Base-by-base conservation (phyloP, 2,329 filamentous ascomycete genomes). In the Monilinia laxa region DNA sequence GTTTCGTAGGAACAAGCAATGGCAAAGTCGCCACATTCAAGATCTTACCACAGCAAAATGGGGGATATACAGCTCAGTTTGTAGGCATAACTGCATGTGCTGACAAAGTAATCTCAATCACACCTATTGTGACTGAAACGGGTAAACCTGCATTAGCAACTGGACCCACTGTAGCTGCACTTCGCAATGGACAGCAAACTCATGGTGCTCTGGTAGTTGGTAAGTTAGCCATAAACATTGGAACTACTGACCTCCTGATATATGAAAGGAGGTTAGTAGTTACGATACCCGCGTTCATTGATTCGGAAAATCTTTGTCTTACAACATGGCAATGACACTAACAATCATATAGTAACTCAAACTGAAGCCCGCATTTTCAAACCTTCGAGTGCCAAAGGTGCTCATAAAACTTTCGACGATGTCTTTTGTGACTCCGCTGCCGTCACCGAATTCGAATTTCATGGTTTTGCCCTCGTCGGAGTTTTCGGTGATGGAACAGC, bases 11-110 rank as follows among this genome's bases (percentile, higher is more conserved):
- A 25, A 98, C 95, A 0, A 93, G 89, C 71, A 78, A 87, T 40
- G 95, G 95, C 52, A 92, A 91, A 73, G 81, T 98, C 23, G 87
- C 89, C 9, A 98, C 94, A 0, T 94, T 98, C 80, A 97, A 97
- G 79, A 82, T 99, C 28, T 80, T 98, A 2, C 95, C 95, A 0
- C 84, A 89, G 18, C 74, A 80, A 12, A 85, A 84, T 64, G 85
- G 88, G 5, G 84, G 87, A 14, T 98, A 96, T 77, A 83, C 85
- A 14, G 91, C 87, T 16, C 85, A 90, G 66, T 84, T 90, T 60
- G 90, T 85, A 1, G 95, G 94, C 0, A 81, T 88, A 3, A 83
- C 85, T 5, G 78, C 84, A 1, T 80, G 93, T 40, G 87, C 91
- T 64, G 91, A 88, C 69, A 83, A 80, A 66, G 81, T 99, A 52